phyloP scores from a whole-genome alignment of 1,284 basidiomycete genomes.

The Leccinum fuscescens region DNA sequence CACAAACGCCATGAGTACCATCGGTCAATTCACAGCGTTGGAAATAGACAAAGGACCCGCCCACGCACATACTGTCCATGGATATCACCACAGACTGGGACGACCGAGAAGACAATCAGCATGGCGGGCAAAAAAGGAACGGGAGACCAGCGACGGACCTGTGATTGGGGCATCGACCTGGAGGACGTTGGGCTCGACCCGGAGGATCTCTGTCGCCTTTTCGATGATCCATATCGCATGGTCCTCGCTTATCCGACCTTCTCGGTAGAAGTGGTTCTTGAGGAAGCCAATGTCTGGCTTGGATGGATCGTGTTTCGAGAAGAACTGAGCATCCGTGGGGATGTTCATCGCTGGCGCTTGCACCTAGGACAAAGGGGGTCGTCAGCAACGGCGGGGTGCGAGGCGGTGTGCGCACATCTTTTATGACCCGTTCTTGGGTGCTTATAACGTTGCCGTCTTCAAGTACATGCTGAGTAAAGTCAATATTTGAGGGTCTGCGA shows the following conservation, averaged over 20 bases:
- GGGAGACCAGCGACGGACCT: slow-evolving; percentile 42
- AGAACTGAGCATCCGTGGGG: slow-evolving; percentile 94
- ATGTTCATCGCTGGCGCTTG: slow-evolving; percentile 93
- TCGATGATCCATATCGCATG: slow-evolving; percentile 87
- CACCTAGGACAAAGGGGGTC: slow-evolving; percentile 50
- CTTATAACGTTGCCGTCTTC: slow-evolving; percentile 86
- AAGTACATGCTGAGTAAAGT: slow-evolving; percentile 86
- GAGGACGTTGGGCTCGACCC: slow-evolving; percentile 80
- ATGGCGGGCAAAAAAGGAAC: neutral
- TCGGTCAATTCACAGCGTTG: slow-evolving; percentile 20
- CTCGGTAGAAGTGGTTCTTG: slow-evolving; percentile 98
- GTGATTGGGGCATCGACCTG: slow-evolving; percentile 94
- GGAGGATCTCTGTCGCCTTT: slow-evolving; percentile 74
- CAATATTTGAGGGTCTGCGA: slow-evolving; percentile 65
- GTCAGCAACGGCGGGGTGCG: slow-evolving; percentile 4
- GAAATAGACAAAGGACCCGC: slow-evolving; percentile 1
- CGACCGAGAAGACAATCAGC: slow-evolving; percentile 9
- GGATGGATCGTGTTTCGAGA: slow-evolving; percentile 74
- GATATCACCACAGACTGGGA: slow-evolving; percentile 83
- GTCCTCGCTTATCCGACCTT: slow-evolving; percentile 88
- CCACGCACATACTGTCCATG: slow-evolving; percentile 76
- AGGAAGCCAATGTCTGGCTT: slow-evolving; percentile 97
- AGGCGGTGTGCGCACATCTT: slow-evolving; percentile 56
- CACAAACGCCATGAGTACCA: slow-evolving; percentile 3
- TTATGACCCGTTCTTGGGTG: slow-evolving; percentile 83